Percentiles rank a stretch among this genome's conserved stretches.
Evolutionary conservation across 2,329 filamentous ascomycete species (phyloP).

Genomic region (Geosmithia flava): DNA sequence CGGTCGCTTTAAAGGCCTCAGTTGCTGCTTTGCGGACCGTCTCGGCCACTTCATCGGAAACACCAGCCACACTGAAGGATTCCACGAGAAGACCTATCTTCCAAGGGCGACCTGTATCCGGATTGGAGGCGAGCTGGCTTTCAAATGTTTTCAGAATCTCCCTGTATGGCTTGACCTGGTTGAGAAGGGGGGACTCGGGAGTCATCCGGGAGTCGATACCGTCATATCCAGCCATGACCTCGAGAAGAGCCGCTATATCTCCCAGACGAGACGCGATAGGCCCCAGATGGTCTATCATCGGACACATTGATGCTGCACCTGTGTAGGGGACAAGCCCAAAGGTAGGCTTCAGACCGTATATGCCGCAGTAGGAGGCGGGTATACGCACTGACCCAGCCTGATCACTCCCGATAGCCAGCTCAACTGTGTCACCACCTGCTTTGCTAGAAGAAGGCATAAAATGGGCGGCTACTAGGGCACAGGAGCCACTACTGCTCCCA

Average conservation of each 20-base stretch:
- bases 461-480: slow-evolving; percentile 12
- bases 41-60: slow-evolving; percentile 25
- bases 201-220: slow-evolving; percentile 28
- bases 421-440: slow-evolving; percentile 6
- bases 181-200: slow-evolving; percentile 21
- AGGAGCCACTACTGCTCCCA: slow-evolving; percentile 18
- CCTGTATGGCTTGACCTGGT: slow-evolving; percentile 21
- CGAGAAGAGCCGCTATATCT: slow-evolving; percentile 23
- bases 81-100: slow-evolving; percentile 32
- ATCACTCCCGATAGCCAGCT: slow-evolving; percentile 16
- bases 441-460: neutral
- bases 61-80: slow-evolving; percentile 23
- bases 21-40: slow-evolving; percentile 21
- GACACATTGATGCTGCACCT: slow-evolving; percentile 22
- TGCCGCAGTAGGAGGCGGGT: slow-evolving; percentile 15
- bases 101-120: slow-evolving; percentile 13
- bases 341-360: slow-evolving; percentile 24
- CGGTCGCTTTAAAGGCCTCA: slow-evolving; percentile 21
- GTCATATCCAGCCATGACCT: slow-evolving; percentile 29
- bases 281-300: slow-evolving; percentile 30
- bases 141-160: neutral
- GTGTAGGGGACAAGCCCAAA: slow-evolving; percentile 30
- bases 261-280: slow-evolving; percentile 26
- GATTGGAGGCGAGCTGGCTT: slow-evolving; percentile 1
- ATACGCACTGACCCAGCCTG: slow-evolving; percentile 18